Percentiles rank a stretch among this genome's conserved stretches.
phyloP scores from a whole-genome alignment of 192 early-diverging fungal species.

The Gonapodya prolifera region DNA sequence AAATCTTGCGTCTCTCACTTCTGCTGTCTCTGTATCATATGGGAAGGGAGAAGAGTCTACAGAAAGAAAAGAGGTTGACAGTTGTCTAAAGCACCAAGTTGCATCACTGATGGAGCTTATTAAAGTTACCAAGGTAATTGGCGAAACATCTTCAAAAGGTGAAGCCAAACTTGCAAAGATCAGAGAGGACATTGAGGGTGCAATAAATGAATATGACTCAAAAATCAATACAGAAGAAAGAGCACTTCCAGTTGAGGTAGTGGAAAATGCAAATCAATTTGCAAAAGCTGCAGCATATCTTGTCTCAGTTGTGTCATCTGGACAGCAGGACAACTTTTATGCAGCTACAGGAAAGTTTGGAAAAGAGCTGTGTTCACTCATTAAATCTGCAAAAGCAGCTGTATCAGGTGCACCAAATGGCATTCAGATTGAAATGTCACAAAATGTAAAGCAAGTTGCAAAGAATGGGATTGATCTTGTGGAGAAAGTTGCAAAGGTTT shows the following conservation, averaged over 20 bases:
- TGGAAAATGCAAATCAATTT: slow-evolving; percentile 29
- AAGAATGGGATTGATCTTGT: slow-evolving; percentile 22
- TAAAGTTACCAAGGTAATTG: slow-evolving; percentile 23
- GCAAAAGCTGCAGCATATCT: slow-evolving; percentile 28
- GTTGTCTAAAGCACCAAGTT: slow-evolving; percentile 23
- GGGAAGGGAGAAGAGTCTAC: slow-evolving; percentile 16
- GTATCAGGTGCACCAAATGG: slow-evolving; percentile 34
- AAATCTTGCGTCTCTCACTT: slow-evolving; percentile 23
- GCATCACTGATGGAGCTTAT: slow-evolving; percentile 26
- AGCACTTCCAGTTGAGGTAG: slow-evolving; percentile 43
- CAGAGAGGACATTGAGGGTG: slow-evolving; percentile 20
- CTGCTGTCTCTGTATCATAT: slow-evolving; percentile 15
- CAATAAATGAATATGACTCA: slow-evolving; percentile 12
- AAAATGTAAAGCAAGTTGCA: slow-evolving; percentile 19
- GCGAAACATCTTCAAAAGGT: slow-evolving; percentile 18
- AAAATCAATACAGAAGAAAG: slow-evolving; percentile 18
- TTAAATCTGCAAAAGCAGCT: slow-evolving; percentile 34
- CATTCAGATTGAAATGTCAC: slow-evolving; percentile 16
- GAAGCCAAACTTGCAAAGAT: background rate
- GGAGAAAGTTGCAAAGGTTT: slow-evolving; percentile 11
- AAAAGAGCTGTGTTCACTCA: slow-evolving; percentile 29
- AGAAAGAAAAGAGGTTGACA: slow-evolving; percentile 14
- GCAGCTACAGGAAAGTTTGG: slow-evolving; percentile 22
- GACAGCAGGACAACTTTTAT: slow-evolving; percentile 28
- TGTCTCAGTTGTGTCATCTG: slow-evolving; percentile 15